Evolutionary conservation across 2,329 filamentous ascomycete species (phyloP).

Genomic region (Sporothrix globosa): DNA sequence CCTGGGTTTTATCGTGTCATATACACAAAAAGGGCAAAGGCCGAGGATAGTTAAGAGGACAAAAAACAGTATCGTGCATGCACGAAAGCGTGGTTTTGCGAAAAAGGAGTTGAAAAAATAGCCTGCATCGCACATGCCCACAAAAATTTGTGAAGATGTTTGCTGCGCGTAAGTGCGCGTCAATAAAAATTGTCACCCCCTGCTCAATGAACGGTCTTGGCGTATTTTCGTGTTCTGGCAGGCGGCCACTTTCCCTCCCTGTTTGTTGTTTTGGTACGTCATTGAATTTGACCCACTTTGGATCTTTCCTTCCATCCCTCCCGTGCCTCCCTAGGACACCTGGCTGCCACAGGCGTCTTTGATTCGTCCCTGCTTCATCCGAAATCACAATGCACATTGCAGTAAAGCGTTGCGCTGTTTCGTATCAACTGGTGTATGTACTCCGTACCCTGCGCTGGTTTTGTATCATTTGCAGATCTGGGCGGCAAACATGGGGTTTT

Average conservation of each 20-base stretch:
- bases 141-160: background rate
- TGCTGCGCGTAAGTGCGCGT: slow-evolving; percentile 26
- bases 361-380: background rate
- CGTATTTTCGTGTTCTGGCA: slow-evolving; percentile 24
- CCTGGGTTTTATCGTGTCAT: background rate
- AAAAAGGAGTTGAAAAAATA: slow-evolving; percentile 19
- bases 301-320: background rate
- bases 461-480: background rate
- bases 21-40: slow-evolving; percentile 20
- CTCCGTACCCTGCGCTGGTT: background rate
- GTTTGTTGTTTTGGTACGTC: slow-evolving; percentile 26
- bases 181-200: background rate
- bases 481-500: too few relatives aligned
- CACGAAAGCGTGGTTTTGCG: slow-evolving; percentile 2
- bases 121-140: slow-evolving; percentile 17
- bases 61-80: slow-evolving; percentile 1
- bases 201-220: slow-evolving; percentile 27
- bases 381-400: background rate
- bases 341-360: background rate
- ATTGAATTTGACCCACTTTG: slow-evolving; percentile 25
- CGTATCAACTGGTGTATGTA: too few relatives aligned
- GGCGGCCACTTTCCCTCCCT: background rate
- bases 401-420: background rate
- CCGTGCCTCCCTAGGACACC: background rate
- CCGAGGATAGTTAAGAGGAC: background rate